Evolutionary conservation across 2,329 filamentous ascomycete species (phyloP), one percentile per base, ranked within the genome.

Genomic region (Aspergillus terreus): DNA sequence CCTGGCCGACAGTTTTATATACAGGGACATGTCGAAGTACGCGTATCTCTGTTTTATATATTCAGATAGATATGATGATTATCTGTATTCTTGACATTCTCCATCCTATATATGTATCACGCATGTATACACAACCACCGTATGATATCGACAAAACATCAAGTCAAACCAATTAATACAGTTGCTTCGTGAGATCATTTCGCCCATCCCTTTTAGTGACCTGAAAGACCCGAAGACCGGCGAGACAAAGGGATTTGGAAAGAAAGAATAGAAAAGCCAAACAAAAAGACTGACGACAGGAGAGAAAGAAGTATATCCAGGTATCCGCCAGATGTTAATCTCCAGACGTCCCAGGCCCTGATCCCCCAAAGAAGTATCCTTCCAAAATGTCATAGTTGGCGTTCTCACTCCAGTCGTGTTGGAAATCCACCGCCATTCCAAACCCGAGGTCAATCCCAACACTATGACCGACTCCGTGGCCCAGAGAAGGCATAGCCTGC

Each of bases 361-460:
- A 63, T 23, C 71, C 73, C 9, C 79, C 79, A 67, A 82, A 81
- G 63, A 81, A 82, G 62, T 78, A 82, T 4, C 77, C 79, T 59
- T 80, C 77, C 57, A 81, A 76, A 30, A 82, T 59, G 70, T 80
- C 78, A 58, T 75, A 72, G 45, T 72, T 72, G 19, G 68, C 65
- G 38, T 74, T 73, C 50, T 78, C 75, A 47, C 70, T 74, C 74
- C 75, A 77, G 58, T 78, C 75, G 63, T 78, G 75, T 53, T 76
- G 72, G 49, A 70, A 72, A 45, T 74, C 74, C 47, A 73, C 65
- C 2, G 71, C 69, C 69, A 73, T 70, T n/a, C 72, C 72, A 55
- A 74, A 73, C 3, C 73, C 74, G 30, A 77, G 62, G 49, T 75
- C 72, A 47, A 75, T 68, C 3, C 73, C 73, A 30, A 75, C 72